Percentiles rank a stretch among this genome's conserved stretches.
Evolutionary conservation across 1,284 basidiomycete genomes (phyloP).

Genomic region (Porphyrellus sp.): DNA sequence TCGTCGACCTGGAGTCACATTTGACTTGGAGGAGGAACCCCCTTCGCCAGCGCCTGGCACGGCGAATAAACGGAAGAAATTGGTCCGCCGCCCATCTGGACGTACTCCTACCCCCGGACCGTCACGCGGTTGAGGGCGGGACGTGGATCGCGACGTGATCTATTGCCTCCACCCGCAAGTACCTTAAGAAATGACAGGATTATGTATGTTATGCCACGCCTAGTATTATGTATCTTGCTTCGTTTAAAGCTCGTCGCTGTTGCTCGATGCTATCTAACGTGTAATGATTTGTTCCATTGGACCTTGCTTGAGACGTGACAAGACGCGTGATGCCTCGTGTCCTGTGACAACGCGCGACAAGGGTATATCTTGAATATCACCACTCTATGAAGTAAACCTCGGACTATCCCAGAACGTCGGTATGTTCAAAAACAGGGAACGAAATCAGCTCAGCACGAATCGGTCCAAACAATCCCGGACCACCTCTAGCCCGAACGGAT

Average conservation of each 20-base stretch:
- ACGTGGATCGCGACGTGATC: not conserved
- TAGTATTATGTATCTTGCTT: conserved; percentile 30
- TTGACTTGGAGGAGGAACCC: conserved; percentile 57
- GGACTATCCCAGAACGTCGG: not conserved
- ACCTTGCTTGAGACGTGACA: conserved; percentile 14
- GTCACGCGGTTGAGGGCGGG: conserved; percentile 14
- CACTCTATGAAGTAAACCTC: no score
- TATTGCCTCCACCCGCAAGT: conserved; percentile 16
- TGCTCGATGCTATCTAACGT: conserved; percentile 18
- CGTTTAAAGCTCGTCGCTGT: conserved; percentile 6
- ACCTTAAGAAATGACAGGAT: conserved; percentile 25
- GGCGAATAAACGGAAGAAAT: conserved; percentile 24
- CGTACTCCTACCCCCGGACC: conserved; percentile 29
- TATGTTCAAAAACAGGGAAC: conserved; percentile 25
- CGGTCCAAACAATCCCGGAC: not conserved
- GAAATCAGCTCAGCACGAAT: not conserved
- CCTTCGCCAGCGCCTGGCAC: conserved; percentile 34
- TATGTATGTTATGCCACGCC: conserved; percentile 34
- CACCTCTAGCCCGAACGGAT: not conserved
- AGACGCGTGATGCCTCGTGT: conserved; percentile 30
- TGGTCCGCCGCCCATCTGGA: conserved; percentile 33
- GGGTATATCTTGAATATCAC: not conserved
- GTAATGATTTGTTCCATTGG: not conserved
- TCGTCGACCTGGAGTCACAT: conserved; percentile 66
- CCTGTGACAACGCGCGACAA: conserved; percentile 18